Evolutionary conservation across 2,329 filamentous ascomycete genomes (phyloP).

Genomic region (Claviceps sp.): DNA sequence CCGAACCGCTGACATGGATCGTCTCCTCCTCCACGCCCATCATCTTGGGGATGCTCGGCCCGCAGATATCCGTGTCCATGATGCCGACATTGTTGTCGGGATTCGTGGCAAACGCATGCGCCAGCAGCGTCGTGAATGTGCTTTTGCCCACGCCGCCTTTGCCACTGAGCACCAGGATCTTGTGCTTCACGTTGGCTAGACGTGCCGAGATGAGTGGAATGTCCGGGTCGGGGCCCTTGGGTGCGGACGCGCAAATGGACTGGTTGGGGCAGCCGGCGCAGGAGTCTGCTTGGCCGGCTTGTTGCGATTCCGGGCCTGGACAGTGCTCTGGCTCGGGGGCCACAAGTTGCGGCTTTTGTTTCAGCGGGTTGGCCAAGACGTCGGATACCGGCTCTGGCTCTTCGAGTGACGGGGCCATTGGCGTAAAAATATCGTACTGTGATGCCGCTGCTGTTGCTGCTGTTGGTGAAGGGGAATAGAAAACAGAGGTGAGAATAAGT

Average conservation of each 20-base stretch:
- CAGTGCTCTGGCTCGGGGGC: constrained; percentile 96
- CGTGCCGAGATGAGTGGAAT: constrained; percentile 77
- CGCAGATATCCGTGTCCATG: constrained; percentile 98
- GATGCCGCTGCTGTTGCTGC: neutral
- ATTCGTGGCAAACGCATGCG: constrained; percentile 78
- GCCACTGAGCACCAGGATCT: constrained; percentile 82
- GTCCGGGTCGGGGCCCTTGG: constrained; percentile 91
- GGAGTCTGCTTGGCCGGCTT: constrained; percentile 59
- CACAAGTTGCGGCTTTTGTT: constrained; percentile 69
- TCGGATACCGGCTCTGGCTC: constrained; percentile 52
- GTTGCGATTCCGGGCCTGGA: constrained; percentile 71
- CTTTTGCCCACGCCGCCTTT: constrained; percentile 97
- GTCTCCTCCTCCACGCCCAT: constrained; percentile 92
- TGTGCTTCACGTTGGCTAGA: constrained; percentile 71
- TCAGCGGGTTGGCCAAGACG: constrained; percentile 62
- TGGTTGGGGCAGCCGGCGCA: constrained; percentile 96
- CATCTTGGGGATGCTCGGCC: constrained; percentile 95
- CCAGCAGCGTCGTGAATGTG: constrained; percentile 79
- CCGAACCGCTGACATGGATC: constrained; percentile 76
- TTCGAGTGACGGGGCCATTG: constrained; percentile 73
- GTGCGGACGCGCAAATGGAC: constrained; percentile 81
- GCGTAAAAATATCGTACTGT: neutral
- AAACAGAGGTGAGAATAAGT: neutral
- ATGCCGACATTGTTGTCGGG: constrained; percentile 71
- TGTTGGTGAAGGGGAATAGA: neutral